Base-by-base conservation (phyloP, 2,329 filamentous ascomycete species). In the Penicillium brevicompactum region DNA sequence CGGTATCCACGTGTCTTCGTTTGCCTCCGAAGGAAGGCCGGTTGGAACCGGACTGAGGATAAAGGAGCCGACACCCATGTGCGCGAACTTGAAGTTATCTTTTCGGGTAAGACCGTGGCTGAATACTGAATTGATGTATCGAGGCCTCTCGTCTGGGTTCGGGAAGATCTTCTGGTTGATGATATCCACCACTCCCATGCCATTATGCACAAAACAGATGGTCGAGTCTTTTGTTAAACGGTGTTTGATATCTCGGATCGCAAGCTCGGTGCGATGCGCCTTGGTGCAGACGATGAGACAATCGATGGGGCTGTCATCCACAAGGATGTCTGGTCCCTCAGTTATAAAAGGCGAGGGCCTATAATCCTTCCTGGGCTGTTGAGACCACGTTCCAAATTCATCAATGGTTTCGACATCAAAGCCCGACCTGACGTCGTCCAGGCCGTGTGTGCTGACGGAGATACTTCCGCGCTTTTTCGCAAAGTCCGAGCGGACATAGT, bases 211-310 rank as follows among this genome's bases (percentile, higher is more conserved):
- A 52, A 96, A 83, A 56, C 89, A 85, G 7, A 96, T 82, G 0
- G 90, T 89, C 1, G 88, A 91, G 27, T 85, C 77, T 2, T 82
- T 77, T 42, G 83, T 80, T n/a, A 95, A 75, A 9, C 90, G 84
- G 59, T 85, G 81, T 2, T 87, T 81, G 49, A 96, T 84, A 1
- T 83, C 74, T 6, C 83, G 77, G 13, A 96, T 73, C 40, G 89
- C 87, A 1, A 81, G 76, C n/a, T 90, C 71, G 0, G 90, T 89
- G 37, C 84, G 76, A 2, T 84, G 77, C 0, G 91, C 84, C 73
- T 96, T 97, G 30, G 88, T 90, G 2, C 89, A 82, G 22, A 97
- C 77, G 59, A 97, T 85, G 41, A 97, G 81, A 67, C 91, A 90
- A 59, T 82, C 76, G 40, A 97, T 89, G 18, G 78, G 81, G 21